Percentiles rank a stretch among this genome's conserved stretches.
These are phyloP conservation scores for Termitomyces heimii DNA, from an alignment of 768 basidiomycete genomes.

Conservation along the genomic window DNA sequence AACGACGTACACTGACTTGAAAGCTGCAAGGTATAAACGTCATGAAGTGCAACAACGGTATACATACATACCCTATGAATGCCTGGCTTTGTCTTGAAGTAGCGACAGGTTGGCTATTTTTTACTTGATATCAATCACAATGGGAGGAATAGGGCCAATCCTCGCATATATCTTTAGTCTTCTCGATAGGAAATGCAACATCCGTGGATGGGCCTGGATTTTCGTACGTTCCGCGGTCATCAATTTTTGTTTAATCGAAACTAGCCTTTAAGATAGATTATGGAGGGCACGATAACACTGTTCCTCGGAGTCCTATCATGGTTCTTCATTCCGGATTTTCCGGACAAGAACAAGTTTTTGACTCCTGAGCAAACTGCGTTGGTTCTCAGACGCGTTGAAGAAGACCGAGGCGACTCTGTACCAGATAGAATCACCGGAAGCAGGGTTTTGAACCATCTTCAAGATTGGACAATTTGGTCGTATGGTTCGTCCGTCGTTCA, in stretches of 20 bases:
- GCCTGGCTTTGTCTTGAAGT: background rate
- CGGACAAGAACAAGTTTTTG: conserved; percentile 40
- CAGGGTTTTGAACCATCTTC: conserved; percentile 32
- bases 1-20: background rate
- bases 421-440: conserved; percentile 33
- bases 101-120: conserved; percentile 29
- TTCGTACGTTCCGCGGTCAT: conserved; percentile 26
- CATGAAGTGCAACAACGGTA: conserved; percentile 42
- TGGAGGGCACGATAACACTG: conserved; percentile 39
- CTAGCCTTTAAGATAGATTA: conserved; percentile 23
- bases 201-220: conserved; percentile 47
- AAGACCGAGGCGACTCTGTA: conserved; percentile 44
- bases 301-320: conserved; percentile 34
- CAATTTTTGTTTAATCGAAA: background rate
- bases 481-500: conserved; percentile 39
- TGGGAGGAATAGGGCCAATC: conserved; percentile 36
- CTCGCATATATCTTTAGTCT: conserved; percentile 36
- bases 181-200: conserved; percentile 31
- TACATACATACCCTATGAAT: background rate
- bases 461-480: conserved; percentile 42
- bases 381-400: conserved; percentile 39
- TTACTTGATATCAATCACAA: conserved; percentile 33
- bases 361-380: conserved; percentile 35
- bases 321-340: conserved; percentile 40
- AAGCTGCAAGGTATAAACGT: conserved; percentile 33